Conservation (phyloP, 2,329 filamentous ascomycete species). For the Penicillium sp. region DNA sequence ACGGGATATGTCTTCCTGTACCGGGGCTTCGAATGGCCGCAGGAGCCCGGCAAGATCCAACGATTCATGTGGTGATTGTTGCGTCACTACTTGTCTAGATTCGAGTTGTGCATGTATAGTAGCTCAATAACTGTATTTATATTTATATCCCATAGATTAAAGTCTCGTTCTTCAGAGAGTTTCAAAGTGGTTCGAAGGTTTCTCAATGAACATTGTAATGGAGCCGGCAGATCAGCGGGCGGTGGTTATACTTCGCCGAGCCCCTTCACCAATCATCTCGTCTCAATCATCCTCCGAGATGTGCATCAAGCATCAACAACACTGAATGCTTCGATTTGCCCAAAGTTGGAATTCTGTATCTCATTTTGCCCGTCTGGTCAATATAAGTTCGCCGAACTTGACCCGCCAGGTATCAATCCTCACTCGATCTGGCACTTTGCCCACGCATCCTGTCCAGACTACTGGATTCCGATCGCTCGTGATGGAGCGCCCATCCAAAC, state of each 20-base stretch:
- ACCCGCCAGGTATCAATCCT: neutral
- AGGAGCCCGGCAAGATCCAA: conserved; percentile 54
- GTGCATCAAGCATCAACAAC: neutral
- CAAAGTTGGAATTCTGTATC: neutral
- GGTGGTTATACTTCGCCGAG: neutral
- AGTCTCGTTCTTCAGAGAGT: neutral
- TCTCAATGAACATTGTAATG: neutral
- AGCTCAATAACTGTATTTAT: neutral
- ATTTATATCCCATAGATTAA: neutral
- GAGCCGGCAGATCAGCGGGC: neutral
- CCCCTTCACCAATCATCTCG: neutral
- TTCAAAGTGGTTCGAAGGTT: neutral
- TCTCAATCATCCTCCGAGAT: neutral
- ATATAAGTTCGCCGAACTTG: neutral
- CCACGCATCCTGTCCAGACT: neutral
- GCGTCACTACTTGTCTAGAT: neutral
- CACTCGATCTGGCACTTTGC: neutral
- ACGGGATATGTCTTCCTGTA: conserved; percentile 55
- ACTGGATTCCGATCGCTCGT: neutral
- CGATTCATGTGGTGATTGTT: conserved; percentile 55
- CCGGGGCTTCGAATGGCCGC: conserved; percentile 53
- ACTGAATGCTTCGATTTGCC: neutral
- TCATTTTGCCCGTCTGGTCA: neutral
- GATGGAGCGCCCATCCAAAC: conserved; percentile 18
- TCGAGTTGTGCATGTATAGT: conserved; percentile 1